Base-by-base conservation (phyloP, 148 eudicot species). In the Drosera capensis region DNA sequence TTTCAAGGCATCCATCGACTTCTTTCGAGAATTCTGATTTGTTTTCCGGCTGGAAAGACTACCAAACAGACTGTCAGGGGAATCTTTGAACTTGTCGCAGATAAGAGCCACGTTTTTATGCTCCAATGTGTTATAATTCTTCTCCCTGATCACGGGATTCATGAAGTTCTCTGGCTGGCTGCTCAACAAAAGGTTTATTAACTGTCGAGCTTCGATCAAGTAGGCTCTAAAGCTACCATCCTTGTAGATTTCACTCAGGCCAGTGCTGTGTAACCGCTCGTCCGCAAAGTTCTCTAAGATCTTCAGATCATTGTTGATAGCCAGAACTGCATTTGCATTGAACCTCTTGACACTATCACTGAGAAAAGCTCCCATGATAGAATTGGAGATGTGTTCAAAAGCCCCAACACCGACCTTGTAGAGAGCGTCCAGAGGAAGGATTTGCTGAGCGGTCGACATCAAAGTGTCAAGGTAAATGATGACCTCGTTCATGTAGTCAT, bases 111-210 rank as follows among this genome's bases (percentile, higher is more conserved):
- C 80, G 66, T 81, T 90, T 58, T 76, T 85, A 57, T 73, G 70
- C 38, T 84, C 99, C 73, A 85, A 62, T 11, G 68, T 40, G 48
- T 68, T 71, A 65, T 83, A 90, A 20, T 83, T 78, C 69, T 62
- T 78, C 76, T 73, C 56, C 43, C 94, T 58, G 43, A 90, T 80
- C 38, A 78, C 94, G 14, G 93, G 97, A 65, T 84, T 90, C 84
- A 88, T 80, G 66, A 90, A 90, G 56, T 80, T 80, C 62, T 90
- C 94, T 1, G 97, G 81, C 68, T 84, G 85, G 55, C 86, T 83
- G 63, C 94, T 90, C 54, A 65, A 51, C 16, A 90, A 62, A 67
- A 90, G 94, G 58, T 78, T 84, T 45, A 90, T 12, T 59, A 90
- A 43, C 46, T 90, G 97, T 35, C 94, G 71, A 3, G 73, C 77